A percentile compares a stretch with the other conserved stretches of the same genome.
phyloP scores from a whole-genome alignment of 2,329 filamentous ascomycete genomes.

The Phaeoacremonium minimum region DNA sequence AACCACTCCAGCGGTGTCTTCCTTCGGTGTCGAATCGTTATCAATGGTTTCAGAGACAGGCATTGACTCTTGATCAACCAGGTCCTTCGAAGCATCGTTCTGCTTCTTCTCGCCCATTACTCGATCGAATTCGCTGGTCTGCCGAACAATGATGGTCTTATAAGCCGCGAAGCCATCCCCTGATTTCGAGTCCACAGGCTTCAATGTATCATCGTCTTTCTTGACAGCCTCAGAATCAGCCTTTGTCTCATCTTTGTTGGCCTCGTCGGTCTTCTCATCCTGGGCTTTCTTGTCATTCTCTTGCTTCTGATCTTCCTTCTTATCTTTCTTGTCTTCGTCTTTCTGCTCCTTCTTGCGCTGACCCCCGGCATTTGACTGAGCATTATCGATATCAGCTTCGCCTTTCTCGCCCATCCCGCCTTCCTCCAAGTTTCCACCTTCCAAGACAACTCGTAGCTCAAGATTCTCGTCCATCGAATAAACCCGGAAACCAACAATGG shows the following conservation, averaged over 20 bases:
- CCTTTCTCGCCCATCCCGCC: constrained; percentile 55
- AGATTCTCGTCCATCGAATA: constrained; percentile 53
- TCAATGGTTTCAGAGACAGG: too few species aligned
- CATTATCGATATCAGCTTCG: constrained; percentile 51
- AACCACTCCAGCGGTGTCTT: too few species aligned
- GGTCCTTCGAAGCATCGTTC: too few species aligned
- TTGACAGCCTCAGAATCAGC: neutral
- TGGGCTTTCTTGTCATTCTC: constrained; percentile 1
- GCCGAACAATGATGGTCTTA: constrained; percentile 13
- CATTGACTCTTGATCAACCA: too few species aligned
- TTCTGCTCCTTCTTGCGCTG: constrained; percentile 24
- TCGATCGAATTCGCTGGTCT: constrained; percentile 8
- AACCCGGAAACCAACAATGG: constrained; percentile 55
- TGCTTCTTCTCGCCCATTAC: constrained; percentile 3
- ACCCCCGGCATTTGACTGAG: constrained; percentile 50
- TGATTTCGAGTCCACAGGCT: constrained; percentile 3
- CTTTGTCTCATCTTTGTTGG: neutral
- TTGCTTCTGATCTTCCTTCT: constrained; percentile 8
- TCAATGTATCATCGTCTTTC: constrained; percentile 1
- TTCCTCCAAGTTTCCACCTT: constrained; percentile 48
- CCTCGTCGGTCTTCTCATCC: neutral
- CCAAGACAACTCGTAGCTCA: constrained; percentile 51
- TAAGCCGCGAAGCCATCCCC: constrained; percentile 14
- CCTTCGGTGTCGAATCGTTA: too few species aligned
- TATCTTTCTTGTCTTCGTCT: neutral